A percentile compares a stretch with the other conserved stretches of the same genome.
phyloP scores from a whole-genome alignment of 352 stramenopile genomes.

The Phytophthora cactorum region DNA sequence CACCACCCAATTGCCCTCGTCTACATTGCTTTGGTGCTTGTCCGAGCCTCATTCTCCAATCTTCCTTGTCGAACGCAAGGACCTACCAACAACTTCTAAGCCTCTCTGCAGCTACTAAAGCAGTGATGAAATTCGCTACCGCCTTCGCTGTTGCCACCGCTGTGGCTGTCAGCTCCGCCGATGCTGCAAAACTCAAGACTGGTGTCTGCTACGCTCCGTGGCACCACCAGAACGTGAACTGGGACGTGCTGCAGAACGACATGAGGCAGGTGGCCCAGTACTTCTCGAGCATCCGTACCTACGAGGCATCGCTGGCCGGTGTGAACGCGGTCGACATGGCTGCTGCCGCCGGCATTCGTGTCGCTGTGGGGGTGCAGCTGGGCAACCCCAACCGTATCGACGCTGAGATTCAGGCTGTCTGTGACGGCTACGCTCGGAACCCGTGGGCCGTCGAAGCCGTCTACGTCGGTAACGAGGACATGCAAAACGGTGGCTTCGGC shows the following conservation, averaged over 20 bases:
- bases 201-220: slow-evolving; percentile 67
- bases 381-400: slow-evolving; percentile 40
- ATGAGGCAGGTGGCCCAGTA: slow-evolving; percentile 44
- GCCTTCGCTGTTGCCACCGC: too few relatives aligned
- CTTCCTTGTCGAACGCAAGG: background rate
- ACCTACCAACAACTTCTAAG: background rate
- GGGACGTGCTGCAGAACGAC: slow-evolving; percentile 44
- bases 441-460: slow-evolving; percentile 52
- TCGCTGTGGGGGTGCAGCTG: slow-evolving; percentile 66
- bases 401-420: slow-evolving; percentile 57
- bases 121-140: background rate
- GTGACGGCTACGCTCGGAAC: slow-evolving; percentile 44
- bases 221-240: slow-evolving; percentile 50
- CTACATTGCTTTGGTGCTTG: too few relatives aligned
- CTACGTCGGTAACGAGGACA: slow-evolving; percentile 78
- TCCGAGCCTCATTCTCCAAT: background rate
- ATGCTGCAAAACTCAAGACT: slow-evolving; percentile 8
- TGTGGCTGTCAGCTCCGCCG: slow-evolving; percentile 6
- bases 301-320: slow-evolving; percentile 53
- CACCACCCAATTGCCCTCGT: too few relatives aligned
- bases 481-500: slow-evolving; percentile 52
- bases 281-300: slow-evolving; percentile 70
- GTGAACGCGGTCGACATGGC: slow-evolving; percentile 58
- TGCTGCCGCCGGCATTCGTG: slow-evolving; percentile 44
- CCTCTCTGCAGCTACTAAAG: background rate